Base-by-base conservation (phyloP, 1,284 basidiomycete species). In the Ceratobasidium sp. region DNA sequence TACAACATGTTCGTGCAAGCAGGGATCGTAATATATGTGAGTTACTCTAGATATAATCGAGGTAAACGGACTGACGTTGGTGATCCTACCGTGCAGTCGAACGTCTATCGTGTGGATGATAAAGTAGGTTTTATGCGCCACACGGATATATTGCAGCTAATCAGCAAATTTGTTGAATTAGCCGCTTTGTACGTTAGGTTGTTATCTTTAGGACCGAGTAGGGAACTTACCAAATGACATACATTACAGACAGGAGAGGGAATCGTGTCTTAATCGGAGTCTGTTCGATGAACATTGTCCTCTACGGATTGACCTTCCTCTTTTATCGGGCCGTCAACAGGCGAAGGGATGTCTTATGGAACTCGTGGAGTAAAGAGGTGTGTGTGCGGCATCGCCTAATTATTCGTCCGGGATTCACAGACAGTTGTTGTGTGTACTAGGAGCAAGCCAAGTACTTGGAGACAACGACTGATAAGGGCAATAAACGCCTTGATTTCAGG, bases 71-170 rank as follows among this genome's bases (percentile, higher is more conserved):
- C 45, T 48, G 8, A 50, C 5, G 3, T 33, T 24, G 1, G 2
- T 41, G 36, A 41, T 41, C 6, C 11, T 44, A 5, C 3, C 8
- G 5, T 29, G 36, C 17, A 60, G 53, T 66, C 74, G 29, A 64
- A 75, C 45, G 71, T 75, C n/a, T 75, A 75, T 54, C 53, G 74
- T 19, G 31, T 22, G 24, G 74, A 75, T 53, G 74, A 75, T 47
- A 47, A 51, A 29, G 59, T 66, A 36, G 22, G 57, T 27, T 57
- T 64, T 64, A 27, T 44, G 31, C 48, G 15, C 24, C 22, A 67
- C 60, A 22, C 33, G 15, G 22, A 14, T 7, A 8, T 36, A n/a
- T 11, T 36, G 19, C 15, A 60, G 8, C 17, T 36, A 51, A 24
- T 57, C 44, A 17, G 44, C 36, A 11, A 41, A 19, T 7, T 11